phyloP scores from a whole-genome alignment of 2,329 filamentous ascomycete genomes.

The Cladosporium sp. region DNA sequence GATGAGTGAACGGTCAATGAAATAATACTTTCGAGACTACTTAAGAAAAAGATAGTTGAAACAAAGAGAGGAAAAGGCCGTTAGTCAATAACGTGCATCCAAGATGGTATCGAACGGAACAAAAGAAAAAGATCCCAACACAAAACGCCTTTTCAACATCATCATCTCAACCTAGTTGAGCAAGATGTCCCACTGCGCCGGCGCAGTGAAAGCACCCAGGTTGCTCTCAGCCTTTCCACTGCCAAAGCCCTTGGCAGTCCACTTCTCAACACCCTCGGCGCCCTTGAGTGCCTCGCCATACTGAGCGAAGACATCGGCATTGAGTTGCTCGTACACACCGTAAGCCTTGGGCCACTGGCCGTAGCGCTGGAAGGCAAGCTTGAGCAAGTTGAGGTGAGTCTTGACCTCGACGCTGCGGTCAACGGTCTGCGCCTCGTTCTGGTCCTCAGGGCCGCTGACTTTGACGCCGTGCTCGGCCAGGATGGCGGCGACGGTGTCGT shows the following conservation, averaged over 20 bases:
- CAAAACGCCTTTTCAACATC: neutral
- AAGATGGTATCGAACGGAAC: neutral
- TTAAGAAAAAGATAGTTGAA: neutral
- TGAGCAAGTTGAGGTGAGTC: conserved; percentile 34
- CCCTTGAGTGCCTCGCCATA: conserved; percentile 40
- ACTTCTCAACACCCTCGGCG: conserved; percentile 45
- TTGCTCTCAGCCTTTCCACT: conserved; percentile 43
- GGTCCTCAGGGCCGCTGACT: conserved; percentile 24
- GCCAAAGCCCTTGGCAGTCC: conserved; percentile 44
- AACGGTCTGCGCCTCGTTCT: conserved; percentile 20
- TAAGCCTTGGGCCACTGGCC: conserved; percentile 46
- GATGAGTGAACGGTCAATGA: too few species aligned
- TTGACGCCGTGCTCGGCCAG: conserved; percentile 34
- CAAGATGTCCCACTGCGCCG: conserved; percentile 31
- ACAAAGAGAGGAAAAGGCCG: neutral
- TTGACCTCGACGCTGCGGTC: conserved; percentile 29
- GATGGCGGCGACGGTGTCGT: conserved; percentile 35
- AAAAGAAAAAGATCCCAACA: neutral
- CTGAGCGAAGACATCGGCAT: conserved; percentile 40
- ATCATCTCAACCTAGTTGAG: neutral
- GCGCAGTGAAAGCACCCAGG: conserved; percentile 32
- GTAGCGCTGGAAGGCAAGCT: conserved; percentile 40
- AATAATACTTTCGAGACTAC: too few species aligned
- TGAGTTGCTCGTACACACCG: conserved; percentile 46
- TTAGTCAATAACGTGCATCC: neutral